phyloP scores from a whole-genome alignment of 495 filamentous ascomycete species.

The Venustampulla echinocandica region DNA sequence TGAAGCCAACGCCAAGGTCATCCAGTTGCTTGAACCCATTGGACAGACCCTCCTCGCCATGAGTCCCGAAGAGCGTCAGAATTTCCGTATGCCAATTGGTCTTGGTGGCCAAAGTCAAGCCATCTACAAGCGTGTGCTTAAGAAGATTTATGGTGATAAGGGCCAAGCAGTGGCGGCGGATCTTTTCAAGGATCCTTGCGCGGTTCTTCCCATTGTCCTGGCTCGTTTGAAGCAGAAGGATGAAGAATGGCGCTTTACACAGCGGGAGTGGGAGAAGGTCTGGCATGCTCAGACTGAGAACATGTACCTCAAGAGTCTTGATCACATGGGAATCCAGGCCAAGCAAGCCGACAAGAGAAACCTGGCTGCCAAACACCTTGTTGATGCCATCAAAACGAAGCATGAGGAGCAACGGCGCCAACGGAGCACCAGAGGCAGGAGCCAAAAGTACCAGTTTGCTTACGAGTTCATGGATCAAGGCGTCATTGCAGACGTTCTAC shows the following conservation, averaged over 20 bases:
- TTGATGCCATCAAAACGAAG: constrained; percentile 76
- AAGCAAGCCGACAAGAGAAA: constrained; percentile 82
- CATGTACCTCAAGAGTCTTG: constrained; percentile 89
- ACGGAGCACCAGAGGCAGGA: constrained; percentile 48
- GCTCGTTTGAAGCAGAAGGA: constrained; percentile 84
- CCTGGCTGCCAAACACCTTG: constrained; percentile 76
- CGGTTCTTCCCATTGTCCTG: constrained; percentile 78
- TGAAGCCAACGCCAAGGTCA: constrained; percentile 83
- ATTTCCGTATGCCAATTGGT: constrained; percentile 67
- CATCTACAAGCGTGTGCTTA: constrained; percentile 91
- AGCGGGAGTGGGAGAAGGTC: constrained; percentile 97
- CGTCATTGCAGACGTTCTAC: constrained; percentile 72
- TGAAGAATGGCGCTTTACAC: constrained; percentile 89
- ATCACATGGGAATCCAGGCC: constrained; percentile 84
- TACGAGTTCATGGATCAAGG: constrained; percentile 66
- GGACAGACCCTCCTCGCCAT: constrained; percentile 77
- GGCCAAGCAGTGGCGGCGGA: constrained; percentile 74
- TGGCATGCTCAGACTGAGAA: constrained; percentile 90
- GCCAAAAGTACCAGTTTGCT: constrained; percentile 61
- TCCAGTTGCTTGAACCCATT: constrained; percentile 90
- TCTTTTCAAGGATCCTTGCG: constrained; percentile 71
- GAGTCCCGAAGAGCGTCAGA: constrained; percentile 56
- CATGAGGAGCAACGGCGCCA: constrained; percentile 73
- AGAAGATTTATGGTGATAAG: constrained; percentile 94
- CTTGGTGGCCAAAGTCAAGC: constrained; percentile 91